phyloP scores from a whole-genome alignment of 202 grass and related monocot species.

The Schoenoplectus tabernaemontani region DNA sequence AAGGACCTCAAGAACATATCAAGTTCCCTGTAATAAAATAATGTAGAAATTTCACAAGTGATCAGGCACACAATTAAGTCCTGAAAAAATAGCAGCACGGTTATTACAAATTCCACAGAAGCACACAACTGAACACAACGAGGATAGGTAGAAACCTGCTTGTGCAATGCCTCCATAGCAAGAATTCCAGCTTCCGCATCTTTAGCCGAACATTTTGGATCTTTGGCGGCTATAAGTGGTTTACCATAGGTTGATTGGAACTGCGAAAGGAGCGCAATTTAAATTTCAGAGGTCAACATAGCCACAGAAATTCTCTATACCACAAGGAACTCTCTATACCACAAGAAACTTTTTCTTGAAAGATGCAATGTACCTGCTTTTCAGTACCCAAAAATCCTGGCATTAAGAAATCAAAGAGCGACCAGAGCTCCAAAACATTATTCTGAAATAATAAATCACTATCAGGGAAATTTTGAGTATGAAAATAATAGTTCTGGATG shows the following conservation, averaged over 20 bases:
- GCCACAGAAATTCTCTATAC: too few species aligned
- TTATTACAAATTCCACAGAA: not conserved
- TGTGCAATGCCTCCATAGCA: slow-evolving; percentile 99
- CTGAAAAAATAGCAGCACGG: not conserved
- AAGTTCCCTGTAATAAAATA: not conserved
- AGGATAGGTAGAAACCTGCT: slow-evolving; percentile 49
- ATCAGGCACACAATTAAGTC: not conserved
- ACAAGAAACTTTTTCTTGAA: not conserved
- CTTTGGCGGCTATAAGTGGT: slow-evolving; percentile 82
- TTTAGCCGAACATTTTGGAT: slow-evolving; percentile 97
- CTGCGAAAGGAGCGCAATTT: slow-evolving; percentile 35
- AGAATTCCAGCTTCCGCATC: slow-evolving; percentile 98
- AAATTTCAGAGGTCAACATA: slow-evolving; percentile 20
- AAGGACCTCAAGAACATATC: not conserved
- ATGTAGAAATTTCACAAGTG: not conserved
- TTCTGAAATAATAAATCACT: slow-evolving; percentile 50
- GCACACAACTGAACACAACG: not conserved
- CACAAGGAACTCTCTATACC: slow-evolving; percentile 23
- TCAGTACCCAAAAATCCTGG: slow-evolving; percentile 99
- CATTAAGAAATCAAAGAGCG: slow-evolving; percentile 99
- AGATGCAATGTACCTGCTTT: slow-evolving; percentile 60
- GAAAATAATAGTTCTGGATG: not conserved
- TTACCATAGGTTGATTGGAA: slow-evolving; percentile 97
- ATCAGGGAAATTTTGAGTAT: not conserved
- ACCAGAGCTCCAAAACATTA: slow-evolving; percentile 98